Base-by-base conservation (phyloP, 257 asterid genomes). In the Nicotiana tabacum region DNA sequence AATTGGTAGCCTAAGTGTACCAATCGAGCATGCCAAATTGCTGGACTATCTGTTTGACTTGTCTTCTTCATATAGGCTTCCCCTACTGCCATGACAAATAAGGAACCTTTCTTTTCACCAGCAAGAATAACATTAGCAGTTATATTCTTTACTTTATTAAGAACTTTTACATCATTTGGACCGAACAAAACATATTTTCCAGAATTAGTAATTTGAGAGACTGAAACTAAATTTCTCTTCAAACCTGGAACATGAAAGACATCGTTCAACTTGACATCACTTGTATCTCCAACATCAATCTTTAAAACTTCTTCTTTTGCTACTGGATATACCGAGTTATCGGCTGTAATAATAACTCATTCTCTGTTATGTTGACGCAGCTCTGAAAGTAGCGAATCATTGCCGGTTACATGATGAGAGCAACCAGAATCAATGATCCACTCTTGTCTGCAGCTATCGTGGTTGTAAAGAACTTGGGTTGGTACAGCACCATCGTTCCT, bases 61-160 rank as follows among this genome's bases (percentile, higher is more conserved):
- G 84, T 55, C 37, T 53, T 83, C 32, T 80, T 83, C 32, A 85
- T 84, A 85, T 79, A 83, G 1, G 79, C 84, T 32, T 64, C 60
- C 0, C 51, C 60, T 27, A 12, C 37, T 16, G 48, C 51, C 79
- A 83, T 58, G 5, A 62, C 15, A 82, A 68, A 85, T 6, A 79
- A 15, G 3, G 79, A 82, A 4, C 62, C 66, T 85, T 48, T 85
- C 81, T 61, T 85, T 9, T 61, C 43, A 21, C 82, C 74, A 16
- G 0, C 2, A 4, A 46, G 6, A 66, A 86, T 21, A 67, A 83
- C 72, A 66, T 81, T 58, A 83, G 7, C 37, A 15, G 0, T 17
- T 2, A 84, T 2, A 66, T 9, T 51, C 3, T 29, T 83, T 48
- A 87, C 24, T 48, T 69, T 72, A 13, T 68, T 68, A 65, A 81